Evolutionary conservation across 805 yeast species (phyloP), one percentile per base, ranked within the genome.

Genomic region (Metschnikowia anglica): DNA sequence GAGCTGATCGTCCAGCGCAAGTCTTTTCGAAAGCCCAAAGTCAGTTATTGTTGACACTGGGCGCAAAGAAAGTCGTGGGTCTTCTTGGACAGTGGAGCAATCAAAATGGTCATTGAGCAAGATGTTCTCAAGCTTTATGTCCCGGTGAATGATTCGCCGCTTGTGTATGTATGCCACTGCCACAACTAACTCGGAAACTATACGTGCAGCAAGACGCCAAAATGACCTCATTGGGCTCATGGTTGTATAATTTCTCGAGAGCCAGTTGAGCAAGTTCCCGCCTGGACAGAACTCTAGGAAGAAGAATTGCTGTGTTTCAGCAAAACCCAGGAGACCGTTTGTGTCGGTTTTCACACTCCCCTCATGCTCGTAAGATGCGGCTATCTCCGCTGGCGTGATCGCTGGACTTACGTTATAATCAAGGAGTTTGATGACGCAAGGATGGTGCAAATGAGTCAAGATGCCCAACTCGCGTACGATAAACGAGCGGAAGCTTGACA

Each of bases 121-220:
- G 2, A 88, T 71, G 55, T 89, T 93, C 55, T 93, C 99, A 34
- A 91, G 70, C 66, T 93, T 93, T 53, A 93, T 76, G 58, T 93
- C 99, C 46, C 98, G 79, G 63, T 93, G 99, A 7, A 90, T 87
- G 20, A 90, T 78, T 46, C 76, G 63, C 43, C 76, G 66, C 3
- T 60, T 55, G 61, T 93, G 99, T 40, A 91, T 65, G 58, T 85
- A 88, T 2, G 47, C 44, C 2, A 89, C 80, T 0, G 96, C 91
- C 9, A 74, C 60, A 3, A 80, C 76, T 2, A 87, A 55, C 61
- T 93, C 96, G 6, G 83, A 75, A 49, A 85, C 84, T 0, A 89
- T 66, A 20, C 87, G 70, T 43, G 79, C 70, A 2, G 85, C 66
- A 7, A 84, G 65, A 32, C 62, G 55, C 53, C 83, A 70, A 16